Evolutionary conservation across 352 stramenopile species (phyloP).

Genomic region (Phytophthora sp.): DNA sequence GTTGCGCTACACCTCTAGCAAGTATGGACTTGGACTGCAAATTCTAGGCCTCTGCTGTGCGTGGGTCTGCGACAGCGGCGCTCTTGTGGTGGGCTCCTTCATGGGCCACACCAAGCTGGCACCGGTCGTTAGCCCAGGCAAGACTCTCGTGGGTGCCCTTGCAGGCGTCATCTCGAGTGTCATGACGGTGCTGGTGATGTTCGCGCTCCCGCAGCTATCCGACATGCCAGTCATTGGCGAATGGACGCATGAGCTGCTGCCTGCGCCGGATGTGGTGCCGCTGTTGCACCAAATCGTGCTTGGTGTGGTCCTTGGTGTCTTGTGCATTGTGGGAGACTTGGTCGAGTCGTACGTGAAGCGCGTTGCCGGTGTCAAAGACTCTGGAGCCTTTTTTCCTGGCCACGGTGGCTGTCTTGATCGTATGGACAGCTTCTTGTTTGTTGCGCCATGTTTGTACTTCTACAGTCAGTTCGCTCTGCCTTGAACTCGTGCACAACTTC

Average conservation of each 20-base stretch:
- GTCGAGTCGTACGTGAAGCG: slow-evolving; percentile 78
- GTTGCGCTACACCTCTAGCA: slow-evolving; percentile 47
- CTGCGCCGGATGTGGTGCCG: slow-evolving; percentile 31
- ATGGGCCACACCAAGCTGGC: slow-evolving; percentile 67
- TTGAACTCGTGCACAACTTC: slow-evolving; percentile 1
- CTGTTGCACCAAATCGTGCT: slow-evolving; percentile 48
- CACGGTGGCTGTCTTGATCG: slow-evolving; percentile 81
- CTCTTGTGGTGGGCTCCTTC: slow-evolving; percentile 59
- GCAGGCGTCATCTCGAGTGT: slow-evolving; percentile 59
- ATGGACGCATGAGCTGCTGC: slow-evolving; percentile 33
- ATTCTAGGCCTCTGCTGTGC: slow-evolving; percentile 65
- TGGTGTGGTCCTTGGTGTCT: slow-evolving; percentile 49
- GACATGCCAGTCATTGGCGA: slow-evolving; percentile 10
- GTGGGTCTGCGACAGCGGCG: slow-evolving; percentile 74
- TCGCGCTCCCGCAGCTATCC: slow-evolving; percentile 30
- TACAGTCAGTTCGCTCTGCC: slow-evolving; percentile 39
- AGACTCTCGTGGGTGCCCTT: slow-evolving; percentile 63
- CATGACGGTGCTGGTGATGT: slow-evolving; percentile 52
- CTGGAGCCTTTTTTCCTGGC: slow-evolving; percentile 70
- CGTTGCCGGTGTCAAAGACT: slow-evolving; percentile 74
- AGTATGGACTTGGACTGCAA: slow-evolving; percentile 64
- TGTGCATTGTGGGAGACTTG: slow-evolving; percentile 72
- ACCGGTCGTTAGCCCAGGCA: slow-evolving; percentile 70
- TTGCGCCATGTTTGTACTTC: slow-evolving; percentile 68
- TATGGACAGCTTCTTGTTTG: slow-evolving; percentile 82